Base-by-base conservation (phyloP, 345 rosid species). In the Syzygium aromaticum region DNA sequence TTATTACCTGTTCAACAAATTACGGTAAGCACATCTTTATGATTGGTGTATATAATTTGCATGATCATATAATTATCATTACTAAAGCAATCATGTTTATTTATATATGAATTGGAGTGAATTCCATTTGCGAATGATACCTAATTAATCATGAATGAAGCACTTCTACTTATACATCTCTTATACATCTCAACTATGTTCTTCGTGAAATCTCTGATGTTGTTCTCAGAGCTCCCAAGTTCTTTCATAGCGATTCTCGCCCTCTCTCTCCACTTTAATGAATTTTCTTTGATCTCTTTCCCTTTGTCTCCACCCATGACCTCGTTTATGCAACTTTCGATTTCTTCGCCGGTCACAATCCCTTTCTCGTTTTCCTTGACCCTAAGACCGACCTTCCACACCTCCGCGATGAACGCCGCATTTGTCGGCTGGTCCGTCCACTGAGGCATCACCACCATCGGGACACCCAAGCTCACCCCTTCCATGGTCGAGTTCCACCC, bases 141-240 rank as follows among this genome's bases (percentile, higher is more conserved):
- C 64, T 59, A 11, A 59, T 59, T 59, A 59, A 59, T 59, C 30
- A 59, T 59, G 28, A 59, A 59, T 4, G 23, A 8, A 67, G 46
- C 46, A 67, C 23, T 43, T 46, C 8, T 51, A 33, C 54, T 82
- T 51, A 28, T 43, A 43, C 84, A 82, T 43, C 28, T 51, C 54
- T 82, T 51, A 28, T 43, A 43, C 84, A 82, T 43, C 28, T 51
- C 54, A 30, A 30, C 21, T 8, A 30, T 84, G 30, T 51, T 43
- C 16, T 87, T 87, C 11, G 90, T 92, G 73, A 94, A 92, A 53
- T 92, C 90, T 3, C 91, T 84, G 5, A 93, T 90, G n/a, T 89
- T 92, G 80, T 86, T 87, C 51, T 93, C 94, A 16, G 96, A 94
- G 84, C 89, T 94, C 89, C 96, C 96, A 15, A 93, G 95, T 87